Conservation (phyloP, 2,329 filamentous ascomycete genomes). For the Colletotrichum cordylinicola region DNA sequence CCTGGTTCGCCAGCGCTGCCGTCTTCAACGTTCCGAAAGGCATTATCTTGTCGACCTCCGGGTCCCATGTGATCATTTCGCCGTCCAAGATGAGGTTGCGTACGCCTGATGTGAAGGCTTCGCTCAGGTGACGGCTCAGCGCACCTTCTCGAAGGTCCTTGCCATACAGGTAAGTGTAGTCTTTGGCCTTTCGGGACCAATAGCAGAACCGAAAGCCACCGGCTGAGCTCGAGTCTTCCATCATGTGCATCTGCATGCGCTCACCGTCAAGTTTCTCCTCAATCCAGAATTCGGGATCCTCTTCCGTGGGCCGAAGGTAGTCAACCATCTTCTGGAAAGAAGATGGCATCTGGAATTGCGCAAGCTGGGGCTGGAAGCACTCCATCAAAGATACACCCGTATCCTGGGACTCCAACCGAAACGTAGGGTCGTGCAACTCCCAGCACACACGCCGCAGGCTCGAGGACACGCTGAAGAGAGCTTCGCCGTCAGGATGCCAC, state of each 20-base stretch:
- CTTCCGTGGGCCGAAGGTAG: constrained; percentile 67
- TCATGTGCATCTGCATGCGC: constrained; percentile 95
- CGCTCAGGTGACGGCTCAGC: constrained; percentile 78
- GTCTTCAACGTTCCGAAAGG: constrained; percentile 94
- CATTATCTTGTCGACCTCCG: constrained; percentile 81
- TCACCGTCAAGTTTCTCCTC: constrained; percentile 98
- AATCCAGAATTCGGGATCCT: constrained; percentile 87
- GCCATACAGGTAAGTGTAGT: constrained; percentile 95
- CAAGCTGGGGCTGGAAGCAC: constrained; percentile 95
- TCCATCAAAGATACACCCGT: constrained; percentile 84
- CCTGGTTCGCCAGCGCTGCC: constrained; percentile 82
- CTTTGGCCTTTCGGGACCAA: constrained; percentile 95
- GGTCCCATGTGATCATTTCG: constrained; percentile 99
- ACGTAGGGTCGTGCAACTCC: constrained; percentile 79
- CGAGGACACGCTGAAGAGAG: constrained; percentile 87
- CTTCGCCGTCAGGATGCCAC: constrained; percentile 81
- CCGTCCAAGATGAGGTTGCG: constrained; percentile 91
- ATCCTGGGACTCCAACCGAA: constrained; percentile 77
- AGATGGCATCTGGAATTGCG: constrained; percentile 85
- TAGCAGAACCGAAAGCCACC: constrained; percentile 82
- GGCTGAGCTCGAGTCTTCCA: constrained; percentile 67
- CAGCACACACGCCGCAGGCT: constrained; percentile 91
- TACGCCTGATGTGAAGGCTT: constrained; percentile 79
- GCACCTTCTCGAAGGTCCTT: constrained; percentile 78
- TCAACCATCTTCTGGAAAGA: constrained; percentile 80